Conservation (phyloP, 1,284 basidiomycete genomes). For the Fomitiporia mediterranea region DNA sequence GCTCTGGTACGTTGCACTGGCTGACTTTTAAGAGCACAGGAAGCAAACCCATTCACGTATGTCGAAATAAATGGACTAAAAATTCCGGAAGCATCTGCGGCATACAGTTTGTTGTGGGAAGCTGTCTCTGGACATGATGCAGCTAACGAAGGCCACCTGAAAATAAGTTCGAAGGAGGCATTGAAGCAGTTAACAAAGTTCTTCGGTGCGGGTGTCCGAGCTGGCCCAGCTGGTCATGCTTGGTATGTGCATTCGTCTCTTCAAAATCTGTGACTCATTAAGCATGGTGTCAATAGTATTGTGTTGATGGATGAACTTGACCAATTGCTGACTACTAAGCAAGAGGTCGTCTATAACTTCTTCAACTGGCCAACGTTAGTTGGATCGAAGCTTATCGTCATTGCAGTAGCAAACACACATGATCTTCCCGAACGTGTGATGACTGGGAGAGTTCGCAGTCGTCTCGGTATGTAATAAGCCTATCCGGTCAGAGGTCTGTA, state of each 20-base stretch:
- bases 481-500: background rate
- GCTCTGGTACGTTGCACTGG: background rate
- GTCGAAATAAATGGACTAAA: conserved; percentile 98
- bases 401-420: conserved; percentile 99
- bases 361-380: conserved; percentile 98
- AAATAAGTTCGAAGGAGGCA: conserved; percentile 66
- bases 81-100: conserved; percentile 83
- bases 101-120: conserved; percentile 89
- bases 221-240: conserved; percentile 66
- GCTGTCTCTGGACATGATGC: conserved; percentile 74
- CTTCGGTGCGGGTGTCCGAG: conserved; percentile 49
- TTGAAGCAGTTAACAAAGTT: conserved; percentile 60
- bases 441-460: conserved; percentile 87
- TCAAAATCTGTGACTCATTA: background rate
- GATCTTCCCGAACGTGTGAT: conserved; percentile 94
- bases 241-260: conserved; percentile 41
- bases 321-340: conserved; percentile 91
- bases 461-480: conserved; percentile 59
- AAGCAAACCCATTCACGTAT: conserved; percentile 91
- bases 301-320: conserved; percentile 98
- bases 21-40: conserved; percentile 40
- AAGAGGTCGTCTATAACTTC: conserved; percentile 99
- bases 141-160: conserved; percentile 54
- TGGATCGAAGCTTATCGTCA: conserved; percentile 84
- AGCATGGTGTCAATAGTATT: conserved; percentile 49